These are phyloP conservation scores for Boletus patriciae DNA, from an alignment of 768 basidiomycete genomes.

Conservation along the genomic window DNA sequence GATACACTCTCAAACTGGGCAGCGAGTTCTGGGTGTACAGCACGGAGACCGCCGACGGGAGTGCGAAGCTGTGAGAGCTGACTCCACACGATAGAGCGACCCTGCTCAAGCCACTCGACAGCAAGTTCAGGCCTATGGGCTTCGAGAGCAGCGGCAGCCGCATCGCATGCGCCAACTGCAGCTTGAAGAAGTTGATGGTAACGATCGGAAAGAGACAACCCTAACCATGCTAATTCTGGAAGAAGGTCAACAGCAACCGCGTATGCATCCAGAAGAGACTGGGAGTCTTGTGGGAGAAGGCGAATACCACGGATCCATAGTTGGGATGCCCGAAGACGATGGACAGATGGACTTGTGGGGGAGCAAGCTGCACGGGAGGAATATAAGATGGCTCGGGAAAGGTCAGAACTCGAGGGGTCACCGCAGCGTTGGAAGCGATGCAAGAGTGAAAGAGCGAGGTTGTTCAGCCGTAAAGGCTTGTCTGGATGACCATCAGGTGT, in stretches of 20 bases:
- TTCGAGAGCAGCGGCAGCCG: background rate
- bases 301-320: background rate
- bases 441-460: background rate
- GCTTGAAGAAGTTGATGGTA: background rate
- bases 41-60: background rate
- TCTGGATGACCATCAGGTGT: background rate
- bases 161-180: background rate
- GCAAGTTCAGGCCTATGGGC: background rate
- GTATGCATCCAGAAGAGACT: background rate
- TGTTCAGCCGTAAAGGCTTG: background rate
- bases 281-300: background rate
- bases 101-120: background rate
- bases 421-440: too few species aligned
- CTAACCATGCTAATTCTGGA: background rate
- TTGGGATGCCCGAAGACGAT: background rate
- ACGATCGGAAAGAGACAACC: background rate
- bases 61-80: background rate
- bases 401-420: background rate
- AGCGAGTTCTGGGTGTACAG: background rate
- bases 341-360: background rate
- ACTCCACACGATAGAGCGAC: background rate
- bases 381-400: background rate
- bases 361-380: background rate
- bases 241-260: background rate
- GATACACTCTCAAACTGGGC: background rate